Evolutionary conservation across 441 rosid genomes (phyloP).

Genomic region (Flueggea neowawraea): DNA sequence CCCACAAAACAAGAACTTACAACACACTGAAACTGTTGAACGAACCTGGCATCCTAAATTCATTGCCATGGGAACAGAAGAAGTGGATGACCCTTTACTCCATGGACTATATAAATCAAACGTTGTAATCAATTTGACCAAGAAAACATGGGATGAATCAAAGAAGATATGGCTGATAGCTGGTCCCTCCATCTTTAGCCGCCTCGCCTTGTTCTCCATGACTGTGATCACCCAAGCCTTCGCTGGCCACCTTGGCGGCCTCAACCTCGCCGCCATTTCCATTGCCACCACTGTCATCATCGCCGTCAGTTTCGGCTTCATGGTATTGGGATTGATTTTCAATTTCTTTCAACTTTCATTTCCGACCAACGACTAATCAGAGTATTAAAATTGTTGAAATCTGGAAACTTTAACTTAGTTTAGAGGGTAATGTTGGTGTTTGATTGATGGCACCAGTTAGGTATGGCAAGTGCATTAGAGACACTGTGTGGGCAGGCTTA

Average conservation of each 20-base stretch:
- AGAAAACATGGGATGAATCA: slow-evolving; percentile 27
- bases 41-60: no score
- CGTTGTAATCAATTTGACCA: neutral
- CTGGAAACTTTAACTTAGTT: neutral
- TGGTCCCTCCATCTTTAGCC: slow-evolving; percentile 39
- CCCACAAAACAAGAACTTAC: no score
- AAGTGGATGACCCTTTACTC: no score
- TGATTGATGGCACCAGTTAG: slow-evolving; percentile 35
- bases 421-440: neutral
- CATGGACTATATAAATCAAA: no score
- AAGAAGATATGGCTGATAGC: slow-evolving; percentile 36
- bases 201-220: slow-evolving; percentile 36
- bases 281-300: slow-evolving; percentile 34
- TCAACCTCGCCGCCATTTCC: slow-evolving; percentile 42
- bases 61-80: no score
- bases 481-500: slow-evolving; percentile 75
- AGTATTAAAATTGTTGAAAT: no score
- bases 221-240: slow-evolving; percentile 37
- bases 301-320: slow-evolving; percentile 31
- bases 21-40: no score
- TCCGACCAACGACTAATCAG: no score
- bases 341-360: neutral
- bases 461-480: slow-evolving; percentile 72
- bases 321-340: slow-evolving; percentile 18
- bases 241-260: slow-evolving; percentile 41